Base-by-base conservation (phyloP, 2,329 filamentous ascomycete species). In the Shiraia bambusicola region DNA sequence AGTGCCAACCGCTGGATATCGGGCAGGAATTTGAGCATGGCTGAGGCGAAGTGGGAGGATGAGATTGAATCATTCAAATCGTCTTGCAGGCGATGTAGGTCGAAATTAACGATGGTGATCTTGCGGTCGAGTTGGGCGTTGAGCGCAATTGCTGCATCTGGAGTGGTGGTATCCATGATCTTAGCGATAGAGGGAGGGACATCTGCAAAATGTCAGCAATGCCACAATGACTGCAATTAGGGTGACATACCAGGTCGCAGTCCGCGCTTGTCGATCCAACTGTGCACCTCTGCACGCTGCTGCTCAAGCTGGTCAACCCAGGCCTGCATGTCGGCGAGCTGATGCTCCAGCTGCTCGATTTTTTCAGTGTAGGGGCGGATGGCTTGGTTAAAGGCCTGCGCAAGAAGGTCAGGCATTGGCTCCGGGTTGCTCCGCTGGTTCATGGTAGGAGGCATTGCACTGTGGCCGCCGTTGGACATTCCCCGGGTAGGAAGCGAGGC, bases 61-160 rank as follows among this genome's bases (percentile, higher is more conserved):
- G 74, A 75, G 37, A 78, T 75, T 37, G 72, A 74, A 57, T 77
- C 74, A 63, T 78, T 78, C 51, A 78, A 70, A 52, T 77, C 75
- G 61, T 79, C 76, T 59, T 78, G 76, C 33, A 79, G 69, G 37
- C 76, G 73, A 67, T 79, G 76, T 3, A 79, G 73, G 57, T 78
- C 76, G 58, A 78, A 78, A 66, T 79, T 78, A 40, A 79, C 75
- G 40, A 79, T 78, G 27, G 76, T 78, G 65, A 79, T 79, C 54
- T 78, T 78, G 70, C 76, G 76, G 61, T 79, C 76, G 47, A 79
- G 73, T 57, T 79, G 76, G n/a, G 74, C 75, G 57, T 77, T 77
- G 47, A 79, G 72, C 2, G 75, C 76, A 25, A 69, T 63, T 25
- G 76, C 75, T 15, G 74, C 73, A 47, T 75, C 71, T 14, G 74